Base-by-base conservation (phyloP, 2,329 filamentous ascomycete genomes). In the Aspergillus carbonarius region DNA sequence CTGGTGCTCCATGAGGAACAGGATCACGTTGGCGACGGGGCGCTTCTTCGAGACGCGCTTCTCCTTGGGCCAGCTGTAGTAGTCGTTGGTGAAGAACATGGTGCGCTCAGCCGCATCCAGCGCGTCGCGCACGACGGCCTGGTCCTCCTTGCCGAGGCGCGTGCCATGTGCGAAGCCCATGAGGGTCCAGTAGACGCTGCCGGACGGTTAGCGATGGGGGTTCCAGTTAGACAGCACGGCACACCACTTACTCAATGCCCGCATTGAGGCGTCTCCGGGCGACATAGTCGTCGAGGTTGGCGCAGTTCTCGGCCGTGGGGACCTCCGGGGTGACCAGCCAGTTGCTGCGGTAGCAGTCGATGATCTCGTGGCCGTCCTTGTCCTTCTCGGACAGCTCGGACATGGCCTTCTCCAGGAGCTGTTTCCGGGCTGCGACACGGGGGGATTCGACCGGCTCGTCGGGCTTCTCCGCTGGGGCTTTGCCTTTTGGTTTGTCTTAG, bases 31-130 rank as follows among this genome's bases (percentile, higher is more conserved):
- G 53, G 57, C 54, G 15, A 60, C 54, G 34, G 40, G 50, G 44
- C 51, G 32, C 47, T 39, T 52, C 51, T 55, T 60, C 15, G 47
- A 49, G 25, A 54, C 32, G 32, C 50, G 57, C 46, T 60, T 60
- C 37, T 62, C 57, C 27, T 57, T 57, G 27, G 57, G 47, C 60
- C 60, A 62, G 57, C 60, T 62, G 35, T 59, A 62, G 54, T 60
- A 62, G 51, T 62, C 60, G 37, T 61, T 61, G 39, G 57, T 59
- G 39, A 61, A 61, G 57, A 59, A 59, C 56, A 60, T 60, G 37
- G 54, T 50, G 17, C 59, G 57, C 44, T 61, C 60, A 15, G 60
- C 59, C 17, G 59, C 55, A 23, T 58, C 56, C 30, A 60, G 47
- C 4, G 51, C 55, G 35, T 60, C 59, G 34, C 47, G 42, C 6